Base-by-base conservation (phyloP, 495 filamentous ascomycete species). In the Penicillium silybi region DNA sequence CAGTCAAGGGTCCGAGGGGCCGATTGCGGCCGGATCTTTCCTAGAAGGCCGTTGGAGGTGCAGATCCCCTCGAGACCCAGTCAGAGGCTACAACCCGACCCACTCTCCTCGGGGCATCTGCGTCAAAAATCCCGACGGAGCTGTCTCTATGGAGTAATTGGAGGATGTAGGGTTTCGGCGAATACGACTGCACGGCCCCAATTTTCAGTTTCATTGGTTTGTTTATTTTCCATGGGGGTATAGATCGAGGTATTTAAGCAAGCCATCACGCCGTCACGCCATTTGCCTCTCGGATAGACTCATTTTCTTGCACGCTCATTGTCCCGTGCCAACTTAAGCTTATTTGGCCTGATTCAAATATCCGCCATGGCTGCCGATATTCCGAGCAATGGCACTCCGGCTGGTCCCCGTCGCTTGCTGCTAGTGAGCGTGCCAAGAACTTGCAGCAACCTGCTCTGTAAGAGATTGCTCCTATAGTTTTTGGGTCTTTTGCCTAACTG, bases 401-500 rank as follows among this genome's bases (percentile, higher is more conserved):
- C 19, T 1, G n/a, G n/a, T n/a, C 43, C 57, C 8, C 42, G 39
- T 2, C 61, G 61, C 17, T 7, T 61, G 2, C 46, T 61, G 2
- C 49, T 64, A 2, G 25, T 74, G 37, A 71, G 63, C n/a, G 51
- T 57, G 22, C 73, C 73, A n/a, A 66, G 73, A 42, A 74, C n/a
- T n/a, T n/a, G n/a, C 72, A 0, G 73, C 73, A 75, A 76, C 50
- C 57, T 75, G 10, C 56, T 76, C 4, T 29, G 29, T 32, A 13
- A 13, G 29, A 3, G 10, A 13, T n/a, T n/a, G 29, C 10, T 13
- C 3, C 10, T 32, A 32, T 1, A 11, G 11, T 13, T 11, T 32
- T 15, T 3, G 9, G 29, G 3, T 13, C 29, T 13, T 32, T 32
- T 13, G 29, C 29, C 29, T 32, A 15, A 32, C 29, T 13, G 13